Evolutionary conservation across 2,329 filamentous ascomycete species (phyloP), one percentile per base, ranked within the genome.

Genomic region (Magnaporthiopsis rhizophila): DNA sequence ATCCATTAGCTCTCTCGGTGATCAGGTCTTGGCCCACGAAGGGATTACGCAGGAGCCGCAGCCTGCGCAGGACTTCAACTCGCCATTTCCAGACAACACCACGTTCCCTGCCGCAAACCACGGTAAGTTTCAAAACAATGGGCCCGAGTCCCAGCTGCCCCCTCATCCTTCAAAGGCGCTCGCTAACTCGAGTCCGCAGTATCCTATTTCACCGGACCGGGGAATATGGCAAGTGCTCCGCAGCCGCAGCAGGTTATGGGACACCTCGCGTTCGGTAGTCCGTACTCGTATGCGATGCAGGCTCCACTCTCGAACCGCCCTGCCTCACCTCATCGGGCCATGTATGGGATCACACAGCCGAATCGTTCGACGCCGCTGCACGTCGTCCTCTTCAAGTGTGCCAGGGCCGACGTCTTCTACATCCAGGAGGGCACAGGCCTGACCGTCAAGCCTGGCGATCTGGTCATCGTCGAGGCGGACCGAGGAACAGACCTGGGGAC

Each of bases 401-500:
- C 91, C 50, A 86, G 95, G 67, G 93, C 94, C 53, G 95, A 98
- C 72, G 91, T 98, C 12, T 99, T 97, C 75, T 98, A 97, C 76
- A 92, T 97, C 45, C 93, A 97, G 74, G 93, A 97, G 74, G 93
- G 94, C 66, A 98, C 93, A 7, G 95, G 95, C 3, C 82, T 99
- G 38, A 90, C 90, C 26, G 90, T 98, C 64, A 95, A 93, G 71
- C 88, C 89, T 24, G 95, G 95, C 38, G 95, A 99, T 73, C 82
- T 98, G 63, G 96, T 99, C 66, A 98, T 99, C 69, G 93, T 97
- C 24, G 95, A 99, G 77, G 95, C 95, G 30, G 96, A 99, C 75
- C 91, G 95, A 67, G 95, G 95, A 59, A 96, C 92, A 28, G 96
- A 99, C 73, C 84, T 99, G 50, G 96, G 95, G 59, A 97, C 94